These are phyloP conservation scores for Ampelocalamus luodianensis DNA, from an alignment of 176 grass and related monocot genomes.

Conservation along the genomic window DNA sequence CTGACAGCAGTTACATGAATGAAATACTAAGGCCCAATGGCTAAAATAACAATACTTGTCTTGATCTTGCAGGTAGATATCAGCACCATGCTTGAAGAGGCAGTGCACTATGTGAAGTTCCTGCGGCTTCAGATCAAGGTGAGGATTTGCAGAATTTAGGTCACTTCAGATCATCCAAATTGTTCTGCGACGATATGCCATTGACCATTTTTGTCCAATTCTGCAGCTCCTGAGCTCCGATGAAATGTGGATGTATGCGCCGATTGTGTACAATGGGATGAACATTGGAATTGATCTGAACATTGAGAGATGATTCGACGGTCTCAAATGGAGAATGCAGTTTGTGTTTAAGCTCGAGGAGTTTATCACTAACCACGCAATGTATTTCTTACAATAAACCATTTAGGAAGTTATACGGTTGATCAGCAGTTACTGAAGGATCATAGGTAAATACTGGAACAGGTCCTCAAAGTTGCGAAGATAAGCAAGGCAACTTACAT, in stretches of 20 bases:
- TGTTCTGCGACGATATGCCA: not conserved
- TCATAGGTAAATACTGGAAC: constrained; percentile 15
- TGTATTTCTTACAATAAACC: constrained; percentile 7
- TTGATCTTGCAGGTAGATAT: constrained; percentile 72
- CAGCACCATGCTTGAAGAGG: constrained; percentile 96
- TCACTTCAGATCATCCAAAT: not conserved
- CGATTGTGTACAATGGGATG: constrained; percentile 82
- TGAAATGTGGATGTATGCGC: constrained; percentile 89
- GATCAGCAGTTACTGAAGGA: constrained; percentile 1
- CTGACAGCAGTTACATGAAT: not conserved
- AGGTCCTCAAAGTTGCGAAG: constrained; percentile 19
- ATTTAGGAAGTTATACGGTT: constrained; percentile 19
- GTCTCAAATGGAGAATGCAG: not conserved
- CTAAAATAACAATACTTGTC: not conserved
- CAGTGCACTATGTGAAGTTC: constrained; percentile 84
- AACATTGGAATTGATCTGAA: constrained; percentile 72
- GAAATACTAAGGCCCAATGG: not conserved
- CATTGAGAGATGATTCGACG: constrained; percentile 36
- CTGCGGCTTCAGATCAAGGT: constrained; percentile 96
- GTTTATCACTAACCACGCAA: constrained; percentile 30
- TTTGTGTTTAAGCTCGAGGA: not conserved
- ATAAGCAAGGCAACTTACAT: not conserved
- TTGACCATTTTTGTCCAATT: constrained; percentile 33
- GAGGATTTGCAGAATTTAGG: constrained; percentile 21
- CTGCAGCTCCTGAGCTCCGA: constrained; percentile 79